phyloP scores from a whole-genome alignment of 805 yeast genomes.

The Candida railenensis region DNA sequence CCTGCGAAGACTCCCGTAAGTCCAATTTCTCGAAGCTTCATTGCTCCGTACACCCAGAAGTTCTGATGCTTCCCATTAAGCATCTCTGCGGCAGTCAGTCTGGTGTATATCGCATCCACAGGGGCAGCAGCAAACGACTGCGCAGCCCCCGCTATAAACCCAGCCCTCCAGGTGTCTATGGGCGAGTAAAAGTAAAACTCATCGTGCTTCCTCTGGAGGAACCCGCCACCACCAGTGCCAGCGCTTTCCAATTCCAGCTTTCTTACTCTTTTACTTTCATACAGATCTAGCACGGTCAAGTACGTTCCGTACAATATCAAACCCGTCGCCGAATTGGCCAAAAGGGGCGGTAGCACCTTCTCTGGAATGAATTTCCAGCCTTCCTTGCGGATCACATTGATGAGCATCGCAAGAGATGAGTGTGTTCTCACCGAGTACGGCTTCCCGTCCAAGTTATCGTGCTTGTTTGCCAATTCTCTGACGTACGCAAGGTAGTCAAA shows the following conservation, averaged over 20 bases:
- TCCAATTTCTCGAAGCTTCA: conserved; percentile 72
- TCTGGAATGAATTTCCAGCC: conserved; percentile 90
- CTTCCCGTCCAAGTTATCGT: conserved; percentile 40
- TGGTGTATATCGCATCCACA: conserved; percentile 82
- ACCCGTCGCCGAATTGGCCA: conserved; percentile 90
- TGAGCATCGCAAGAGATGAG: conserved; percentile 72
- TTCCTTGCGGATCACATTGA: conserved; percentile 66
- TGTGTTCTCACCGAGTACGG: conserved; percentile 66
- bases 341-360: conserved; percentile 79
- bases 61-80: conserved; percentile 64
- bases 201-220: neutral
- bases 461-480: conserved; percentile 48
- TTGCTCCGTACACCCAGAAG: conserved; percentile 73
- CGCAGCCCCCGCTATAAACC: conserved; percentile 79
- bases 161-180: conserved; percentile 71
- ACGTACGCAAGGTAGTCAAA: conserved; percentile 81
- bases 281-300: conserved; percentile 48
- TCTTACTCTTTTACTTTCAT: conserved; percentile 15
- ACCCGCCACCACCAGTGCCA: neutral
- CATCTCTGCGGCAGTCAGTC: conserved; percentile 76
- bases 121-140: conserved; percentile 95
- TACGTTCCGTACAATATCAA: conserved; percentile 82
- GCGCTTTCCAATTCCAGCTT: neutral
- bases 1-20: conserved; percentile 88
- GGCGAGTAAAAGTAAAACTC: conserved; percentile 21